Evolutionary conservation across 371 early-diverging fungal genomes (phyloP).

Genomic region (Chytridiales sp.): DNA sequence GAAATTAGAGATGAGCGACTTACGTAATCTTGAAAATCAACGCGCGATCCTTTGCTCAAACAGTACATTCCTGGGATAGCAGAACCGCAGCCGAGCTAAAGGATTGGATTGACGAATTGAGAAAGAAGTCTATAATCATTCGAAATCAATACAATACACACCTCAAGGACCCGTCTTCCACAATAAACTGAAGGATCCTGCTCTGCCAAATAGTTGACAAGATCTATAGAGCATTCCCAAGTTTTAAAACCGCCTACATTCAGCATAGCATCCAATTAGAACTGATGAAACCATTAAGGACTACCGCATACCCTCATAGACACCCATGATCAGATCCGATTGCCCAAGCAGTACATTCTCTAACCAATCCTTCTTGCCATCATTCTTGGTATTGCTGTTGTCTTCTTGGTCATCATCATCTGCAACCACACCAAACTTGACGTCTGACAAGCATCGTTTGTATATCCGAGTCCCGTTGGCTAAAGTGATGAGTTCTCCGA

Average conservation of each 20-base stretch:
- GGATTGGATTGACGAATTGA: background rate
- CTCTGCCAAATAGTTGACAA: slow-evolving; percentile 55
- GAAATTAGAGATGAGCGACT: slow-evolving; percentile 8
- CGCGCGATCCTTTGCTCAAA: slow-evolving; percentile 57
- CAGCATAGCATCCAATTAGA: background rate
- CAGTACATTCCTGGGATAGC: slow-evolving; percentile 80
- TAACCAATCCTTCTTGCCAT: slow-evolving; percentile 21
- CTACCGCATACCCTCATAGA: slow-evolving; percentile 71
- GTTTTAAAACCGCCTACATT: slow-evolving; percentile 81
- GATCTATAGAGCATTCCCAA: slow-evolving; percentile 91
- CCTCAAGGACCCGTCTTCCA: slow-evolving; percentile 65
- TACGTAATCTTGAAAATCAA: slow-evolving; percentile 86
- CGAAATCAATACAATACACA: slow-evolving; percentile 29
- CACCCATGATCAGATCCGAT: slow-evolving; percentile 78
- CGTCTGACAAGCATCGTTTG: slow-evolving; percentile 76
- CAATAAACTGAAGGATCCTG: slow-evolving; percentile 26
- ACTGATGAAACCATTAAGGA: background rate
- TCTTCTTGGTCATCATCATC: slow-evolving; percentile 58
- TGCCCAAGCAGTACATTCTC: slow-evolving; percentile 50
- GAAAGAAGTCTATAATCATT: background rate
- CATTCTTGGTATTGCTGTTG: slow-evolving; percentile 32
- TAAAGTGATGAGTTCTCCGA: slow-evolving; percentile 4
- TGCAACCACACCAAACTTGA: slow-evolving; percentile 74
- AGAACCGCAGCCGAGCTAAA: slow-evolving; percentile 89
- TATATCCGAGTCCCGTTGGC: slow-evolving; percentile 22